Base-by-base conservation (phyloP, 169 alveolate genomes). In the Plasmodium knowlesi region DNA sequence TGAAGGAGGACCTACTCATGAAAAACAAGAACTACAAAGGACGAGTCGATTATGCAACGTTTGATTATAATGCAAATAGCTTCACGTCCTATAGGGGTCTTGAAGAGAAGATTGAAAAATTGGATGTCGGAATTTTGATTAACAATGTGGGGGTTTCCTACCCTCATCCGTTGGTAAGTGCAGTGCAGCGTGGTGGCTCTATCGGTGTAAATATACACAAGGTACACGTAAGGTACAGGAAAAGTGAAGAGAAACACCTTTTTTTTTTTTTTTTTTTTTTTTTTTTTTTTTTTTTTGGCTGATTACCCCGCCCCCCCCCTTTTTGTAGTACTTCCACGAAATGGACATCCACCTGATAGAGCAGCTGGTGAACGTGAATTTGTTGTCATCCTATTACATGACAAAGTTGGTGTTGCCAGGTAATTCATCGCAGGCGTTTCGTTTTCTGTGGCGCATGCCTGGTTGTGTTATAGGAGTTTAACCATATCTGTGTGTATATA, bases 81-180 rank as follows among this genome's bases (percentile, higher is more conserved):
- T 85, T 85, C 67, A 46, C 79, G 19, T 73, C 84, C 22, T 85
- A 85, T 74, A 73, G 79, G 79, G 39, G 50, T n/a, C 28, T 85
- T 46, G 76, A 85, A 12, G 93, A 73, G 9, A 85, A 85, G 67
- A 30, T 85, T 30, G 61, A 74, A 53, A 73, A 72, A 8, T 28
- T 73, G 22, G 96, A 95, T 70, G 81, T 95, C 22, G 97, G 96
- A n/a, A 57, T 95, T 54, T 85, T 95, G 37, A 90, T 95, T 50
- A 95, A 95, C 84, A 95, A 95, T 83, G 97, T 92, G 41, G 97
- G 97, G 1, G 86, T 92, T 30, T 84, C 95, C 37, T 95, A 95
- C 57, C 97, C 97, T 9, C 70, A 79, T 80, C 95, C 97, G 4
- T 1, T 85, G 79, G 93, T 85, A 85, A 67, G 76, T 25, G 34